Base-by-base conservation (phyloP, 2,329 filamentous ascomycete species). In the Chrysosporium keratinophilum region DNA sequence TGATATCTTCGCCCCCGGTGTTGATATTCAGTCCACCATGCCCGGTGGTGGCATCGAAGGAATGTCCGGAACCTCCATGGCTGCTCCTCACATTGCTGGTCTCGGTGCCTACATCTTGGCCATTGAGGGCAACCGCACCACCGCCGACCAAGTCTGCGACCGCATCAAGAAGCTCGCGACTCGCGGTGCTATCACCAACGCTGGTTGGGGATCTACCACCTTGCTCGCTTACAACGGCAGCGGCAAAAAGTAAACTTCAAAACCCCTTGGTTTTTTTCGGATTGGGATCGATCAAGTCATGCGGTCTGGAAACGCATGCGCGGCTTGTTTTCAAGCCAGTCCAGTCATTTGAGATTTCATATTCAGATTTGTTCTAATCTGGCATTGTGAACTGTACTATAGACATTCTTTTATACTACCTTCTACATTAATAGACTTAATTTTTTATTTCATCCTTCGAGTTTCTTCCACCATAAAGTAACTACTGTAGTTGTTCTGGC, bases 1-100 rank as follows among this genome's bases (percentile, higher is more conserved):
- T 46, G 78, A 81, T 62, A 67, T 82, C 61, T 81, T 77, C 60
- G 79, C 77, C 10, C 78, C 79, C 1, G 79, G 79, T 42, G 70
- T 76, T 58, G 59, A 73, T 58, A 74, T 82, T 54, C 67, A 77
- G 11, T 74, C 71, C 34, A 63, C 77, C 9, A 80, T 74, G 74
- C 71, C 67, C 20, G 67, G 67, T 56, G 72, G 70, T 41, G 71
- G 75, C 56, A 71, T 77, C 59, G 75, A 78, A 60, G 61, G 60
- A 53, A 64, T 69, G 52, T 69, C 65, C 28, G 66, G 67, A 42
- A 69, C 67, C 44, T 69, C 67, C n/a, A 67, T 67, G 63, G 66
- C 67, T 34, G 63, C 65, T 19, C 69, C 69, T 57, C 71, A 71
- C 64, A 75, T 80, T 57, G 74, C 77, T 9, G 78, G 78, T 54